Base-by-base conservation (phyloP, 192 early-diverging fungal genomes). In the Lobulomyces angularis region DNA sequence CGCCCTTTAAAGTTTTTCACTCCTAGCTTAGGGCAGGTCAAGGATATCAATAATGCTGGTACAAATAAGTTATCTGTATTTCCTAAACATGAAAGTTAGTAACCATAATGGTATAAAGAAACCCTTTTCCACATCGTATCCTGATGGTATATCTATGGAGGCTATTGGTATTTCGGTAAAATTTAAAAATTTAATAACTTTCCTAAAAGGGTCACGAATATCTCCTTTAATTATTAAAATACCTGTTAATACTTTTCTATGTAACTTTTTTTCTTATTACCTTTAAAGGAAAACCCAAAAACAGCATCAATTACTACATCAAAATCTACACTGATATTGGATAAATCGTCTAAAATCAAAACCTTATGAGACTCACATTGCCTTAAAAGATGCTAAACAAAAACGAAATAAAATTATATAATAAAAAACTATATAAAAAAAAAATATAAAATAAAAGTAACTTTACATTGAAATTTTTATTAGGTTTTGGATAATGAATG, bases 91-190 rank as follows among this genome's bases (percentile, higher is more conserved):
- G 9, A 5, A 62, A 26, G 18, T 21, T 12, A 24, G 9, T 20
- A 17, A 26, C 17, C 17, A 12, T 11, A 24, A 39, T 23, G 12
- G 23, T 12, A 16, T 5, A 21, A 34, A 50, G 8, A 41, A 65
- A 60, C 91, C 93, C 43, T 72, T 42, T 37, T 88, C 87, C 0
- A 97, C 91, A 53, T 95, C 77, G 90, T 91, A 97, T 8, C 86
- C 90, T 11, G 82, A 84, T 8, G 94, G 94, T 46, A 97, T 82
- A 50, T 97, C 94, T 24, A 97, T 84, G 18, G 78, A 66, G 6
- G 73, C 65, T 40, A 86, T 65, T 0, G 79, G 75, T 9, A 48
- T 45, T 26, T 48, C 32, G 12, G 30, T 28, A 35, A 4, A 36
- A 14, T 43, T 40, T 19, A n/a, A n/a, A n/a, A n/a, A n/a, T n/a